Conservation (phyloP, 352 stramenopile genomes). For the Phytophthora chlamydospora region DNA sequence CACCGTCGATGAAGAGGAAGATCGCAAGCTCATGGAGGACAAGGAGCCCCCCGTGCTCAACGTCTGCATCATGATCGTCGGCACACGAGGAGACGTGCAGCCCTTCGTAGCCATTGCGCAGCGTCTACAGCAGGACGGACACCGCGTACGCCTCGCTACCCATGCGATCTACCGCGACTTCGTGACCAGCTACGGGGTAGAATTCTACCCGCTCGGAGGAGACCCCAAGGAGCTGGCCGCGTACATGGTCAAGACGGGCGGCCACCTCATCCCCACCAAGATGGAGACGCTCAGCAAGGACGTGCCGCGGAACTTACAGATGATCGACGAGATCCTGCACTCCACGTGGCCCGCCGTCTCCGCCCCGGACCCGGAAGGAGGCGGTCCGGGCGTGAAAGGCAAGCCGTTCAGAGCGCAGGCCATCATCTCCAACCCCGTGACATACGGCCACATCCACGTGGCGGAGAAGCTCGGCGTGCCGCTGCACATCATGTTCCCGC, state of each 20-base stretch:
- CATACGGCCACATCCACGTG: constrained; percentile 92
- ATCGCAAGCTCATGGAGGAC: constrained; percentile 1
- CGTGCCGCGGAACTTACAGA: constrained; percentile 82
- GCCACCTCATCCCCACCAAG: constrained; percentile 68
- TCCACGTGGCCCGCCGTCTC: constrained; percentile 88
- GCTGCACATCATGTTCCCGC: constrained; percentile 94
- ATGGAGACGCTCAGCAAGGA: constrained; percentile 60
- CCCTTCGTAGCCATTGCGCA: constrained; percentile 78
- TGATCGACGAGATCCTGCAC: constrained; percentile 88
- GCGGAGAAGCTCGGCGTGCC: constrained; percentile 91
- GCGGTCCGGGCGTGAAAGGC: constrained; percentile 37
- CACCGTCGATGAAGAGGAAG: constrained; percentile 20
- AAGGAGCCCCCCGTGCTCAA: constrained; percentile 30
- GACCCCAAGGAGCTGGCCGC: constrained; percentile 72
- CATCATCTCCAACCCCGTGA: constrained; percentile 94
- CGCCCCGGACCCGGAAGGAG: constrained; percentile 67
- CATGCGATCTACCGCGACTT: constrained; percentile 88
- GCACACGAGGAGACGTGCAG: constrained; percentile 76
- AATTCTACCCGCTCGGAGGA: constrained; percentile 78
- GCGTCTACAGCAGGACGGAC: constrained; percentile 73
- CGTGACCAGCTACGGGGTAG: constrained; percentile 67
- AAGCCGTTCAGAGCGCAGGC: constrained; percentile 83
- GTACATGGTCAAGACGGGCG: constrained; percentile 92
- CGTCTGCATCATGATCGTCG: constrained; percentile 86
- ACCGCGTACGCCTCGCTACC: constrained; percentile 91